phyloP scores from a whole-genome alignment of 768 basidiomycete genomes.

The Mycena amicta region DNA sequence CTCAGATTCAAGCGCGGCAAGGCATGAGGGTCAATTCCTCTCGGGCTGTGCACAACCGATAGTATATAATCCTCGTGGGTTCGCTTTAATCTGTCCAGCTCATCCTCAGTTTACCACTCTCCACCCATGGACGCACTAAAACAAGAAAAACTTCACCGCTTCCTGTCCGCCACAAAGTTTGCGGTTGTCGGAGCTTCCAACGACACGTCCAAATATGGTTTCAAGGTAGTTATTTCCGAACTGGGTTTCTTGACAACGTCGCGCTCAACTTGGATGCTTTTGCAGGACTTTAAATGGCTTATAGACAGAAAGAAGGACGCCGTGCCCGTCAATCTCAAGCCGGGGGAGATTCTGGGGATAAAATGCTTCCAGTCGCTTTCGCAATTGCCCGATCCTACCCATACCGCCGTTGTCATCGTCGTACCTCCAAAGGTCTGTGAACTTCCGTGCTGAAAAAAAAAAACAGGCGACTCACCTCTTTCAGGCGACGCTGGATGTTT shows the following conservation, averaged over 20 bases:
- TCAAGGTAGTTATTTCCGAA: constrained; percentile 8
- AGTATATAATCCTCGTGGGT: background rate
- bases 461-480: background rate
- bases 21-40: background rate
- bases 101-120: background rate
- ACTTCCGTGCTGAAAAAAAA: background rate
- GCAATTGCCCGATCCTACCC: constrained; percentile 44
- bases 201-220: constrained; percentile 43
- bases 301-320: constrained; percentile 44
- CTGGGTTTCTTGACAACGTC: background rate
- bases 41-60: background rate
- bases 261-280: background rate
- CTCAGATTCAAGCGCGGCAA: background rate
- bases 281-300: constrained; percentile 57
- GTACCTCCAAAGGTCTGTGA: constrained; percentile 48
- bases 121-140: background rate
- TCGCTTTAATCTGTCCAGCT: background rate
- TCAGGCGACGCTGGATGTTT: constrained; percentile 50
- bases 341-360: constrained; percentile 44
- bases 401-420: constrained; percentile 56
- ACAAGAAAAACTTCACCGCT: constrained; percentile 20
- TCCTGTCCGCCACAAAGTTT: constrained; percentile 48
- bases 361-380: constrained; percentile 43
- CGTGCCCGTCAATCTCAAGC: constrained; percentile 54
- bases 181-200: constrained; percentile 63